Evolutionary conservation across 176 grass and related monocot species (phyloP).

Genomic region (Puya raimondii): DNA sequence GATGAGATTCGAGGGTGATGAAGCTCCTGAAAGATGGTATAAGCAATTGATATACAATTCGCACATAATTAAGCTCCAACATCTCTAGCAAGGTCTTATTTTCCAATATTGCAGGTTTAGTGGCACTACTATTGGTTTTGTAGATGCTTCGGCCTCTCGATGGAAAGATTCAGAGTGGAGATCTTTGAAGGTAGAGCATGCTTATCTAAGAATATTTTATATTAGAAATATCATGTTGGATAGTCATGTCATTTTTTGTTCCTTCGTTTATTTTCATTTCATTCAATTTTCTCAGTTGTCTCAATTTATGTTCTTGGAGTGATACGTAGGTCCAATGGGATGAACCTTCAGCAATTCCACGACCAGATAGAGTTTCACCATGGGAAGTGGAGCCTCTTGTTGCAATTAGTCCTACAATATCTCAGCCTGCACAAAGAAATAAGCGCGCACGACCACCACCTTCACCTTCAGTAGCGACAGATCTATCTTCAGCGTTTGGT

Average conservation of each 20-base stretch:
- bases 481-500: constrained; percentile 54
- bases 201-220: neutral
- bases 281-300: neutral
- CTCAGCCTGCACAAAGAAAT: constrained; percentile 44
- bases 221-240: neutral
- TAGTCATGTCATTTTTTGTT: neutral
- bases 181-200: constrained; percentile 64
- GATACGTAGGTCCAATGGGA: constrained; percentile 89
- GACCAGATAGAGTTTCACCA: constrained; percentile 77
- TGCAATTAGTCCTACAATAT: constrained; percentile 33
- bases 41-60: neutral
- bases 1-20: constrained; percentile 97
- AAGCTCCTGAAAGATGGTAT: constrained; percentile 82
- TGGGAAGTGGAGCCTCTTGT: constrained; percentile 84
- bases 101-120: constrained; percentile 54
- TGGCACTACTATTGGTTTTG: constrained; percentile 73
- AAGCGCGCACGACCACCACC: constrained; percentile 60
- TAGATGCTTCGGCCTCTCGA: constrained; percentile 40
- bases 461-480: constrained; percentile 39
- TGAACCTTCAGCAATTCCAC: constrained; percentile 61
- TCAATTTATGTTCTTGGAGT: constrained; percentile 13
- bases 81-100: neutral
- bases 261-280: neutral
- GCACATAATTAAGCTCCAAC: neutral
- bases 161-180: constrained; percentile 89